Conservation (phyloP, 2,329 filamentous ascomycete genomes). For the Aspergillus niger region DNA sequence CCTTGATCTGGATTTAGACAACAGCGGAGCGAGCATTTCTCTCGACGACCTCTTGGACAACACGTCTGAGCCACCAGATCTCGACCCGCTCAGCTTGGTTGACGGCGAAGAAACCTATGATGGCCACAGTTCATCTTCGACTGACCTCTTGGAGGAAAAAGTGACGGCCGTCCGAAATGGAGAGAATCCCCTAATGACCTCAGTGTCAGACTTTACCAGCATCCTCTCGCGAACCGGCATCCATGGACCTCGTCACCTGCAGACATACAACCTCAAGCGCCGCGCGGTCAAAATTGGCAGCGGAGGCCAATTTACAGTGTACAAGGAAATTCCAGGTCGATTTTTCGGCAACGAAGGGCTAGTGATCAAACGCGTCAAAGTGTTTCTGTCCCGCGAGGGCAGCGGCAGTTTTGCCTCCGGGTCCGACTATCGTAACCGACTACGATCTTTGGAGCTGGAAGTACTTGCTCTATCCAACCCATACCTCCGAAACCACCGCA, state of each 20-base stretch:
- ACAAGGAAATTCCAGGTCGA: slow-evolving; percentile 17
- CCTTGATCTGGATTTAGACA: background rate
- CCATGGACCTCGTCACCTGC: slow-evolving; percentile 27
- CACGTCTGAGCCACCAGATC: background rate
- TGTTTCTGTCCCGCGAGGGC: slow-evolving; percentile 24
- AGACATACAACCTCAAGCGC: slow-evolving; percentile 23
- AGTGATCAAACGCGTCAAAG: slow-evolving; percentile 32
- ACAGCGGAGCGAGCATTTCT: background rate
- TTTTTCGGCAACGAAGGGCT: slow-evolving; percentile 22
- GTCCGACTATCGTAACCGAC: slow-evolving; percentile 27
- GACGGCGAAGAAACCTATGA: slow-evolving; percentile 8
- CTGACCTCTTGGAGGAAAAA: slow-evolving; percentile 26
- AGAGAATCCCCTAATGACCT: slow-evolving; percentile 26
- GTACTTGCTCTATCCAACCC: slow-evolving; percentile 32
- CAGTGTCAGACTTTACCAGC: slow-evolving; percentile 29
- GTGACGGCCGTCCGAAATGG: slow-evolving; percentile 32
- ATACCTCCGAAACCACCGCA: slow-evolving; percentile 27
- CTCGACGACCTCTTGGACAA: background rate
- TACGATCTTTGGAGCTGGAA: slow-evolving; percentile 29
- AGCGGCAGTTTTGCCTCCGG: slow-evolving; percentile 25
- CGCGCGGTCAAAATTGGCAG: slow-evolving; percentile 28
- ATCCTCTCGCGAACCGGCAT: slow-evolving; percentile 32
- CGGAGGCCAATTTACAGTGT: slow-evolving; percentile 32
- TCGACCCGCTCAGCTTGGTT: background rate
- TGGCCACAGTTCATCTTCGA: slow-evolving; percentile 9